These are phyloP conservation scores for Geotrichum aggregatum DNA, from an alignment of 1,139 yeast species.

Conservation along the genomic window DNA sequence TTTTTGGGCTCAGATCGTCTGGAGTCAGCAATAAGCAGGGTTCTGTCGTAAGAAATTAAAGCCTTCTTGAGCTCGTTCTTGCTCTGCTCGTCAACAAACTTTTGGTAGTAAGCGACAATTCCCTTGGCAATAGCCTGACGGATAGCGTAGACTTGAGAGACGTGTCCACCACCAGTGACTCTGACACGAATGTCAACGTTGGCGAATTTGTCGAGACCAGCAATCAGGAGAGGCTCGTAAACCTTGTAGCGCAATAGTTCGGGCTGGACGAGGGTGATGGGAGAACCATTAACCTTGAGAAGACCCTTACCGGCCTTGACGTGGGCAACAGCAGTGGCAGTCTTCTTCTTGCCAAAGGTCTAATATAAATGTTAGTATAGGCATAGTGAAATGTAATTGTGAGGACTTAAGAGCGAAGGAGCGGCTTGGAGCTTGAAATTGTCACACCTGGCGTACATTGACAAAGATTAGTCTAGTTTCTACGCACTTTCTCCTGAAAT, in stretches of 20 bases:
- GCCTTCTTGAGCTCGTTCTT: constrained; percentile 99
- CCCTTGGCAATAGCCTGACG: constrained; percentile 99
- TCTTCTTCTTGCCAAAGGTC: constrained; percentile 99
- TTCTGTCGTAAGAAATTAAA: constrained; percentile 96
- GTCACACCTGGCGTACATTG: not conserved
- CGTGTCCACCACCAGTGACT: constrained; percentile 99
- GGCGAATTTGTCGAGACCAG: constrained; percentile 98
- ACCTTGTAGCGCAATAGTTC: constrained; percentile 99
- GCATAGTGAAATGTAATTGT: constrained; percentile 44
- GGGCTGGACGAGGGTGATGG: constrained; percentile 98
- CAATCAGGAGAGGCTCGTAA: constrained; percentile 97
- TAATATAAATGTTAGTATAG: constrained; percentile 34
- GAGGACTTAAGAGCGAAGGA: not conserved
- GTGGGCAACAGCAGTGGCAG: constrained; percentile 99
- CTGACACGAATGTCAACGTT: constrained; percentile 97
- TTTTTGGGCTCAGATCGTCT: constrained; percentile 99
- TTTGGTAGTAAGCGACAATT: constrained; percentile 98
- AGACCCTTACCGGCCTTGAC: constrained; percentile 99
- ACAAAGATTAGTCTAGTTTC: no score
- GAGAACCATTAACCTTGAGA: constrained; percentile 98
- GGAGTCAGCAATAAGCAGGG: constrained; percentile 98
- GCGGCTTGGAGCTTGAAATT: not conserved
- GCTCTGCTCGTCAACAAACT: constrained; percentile 98
- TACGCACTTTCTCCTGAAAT: no score
- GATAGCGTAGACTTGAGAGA: constrained; percentile 98